Conservation (phyloP, 371 early-diverging fungal species). For the Sanchytrium tribonematis region DNA sequence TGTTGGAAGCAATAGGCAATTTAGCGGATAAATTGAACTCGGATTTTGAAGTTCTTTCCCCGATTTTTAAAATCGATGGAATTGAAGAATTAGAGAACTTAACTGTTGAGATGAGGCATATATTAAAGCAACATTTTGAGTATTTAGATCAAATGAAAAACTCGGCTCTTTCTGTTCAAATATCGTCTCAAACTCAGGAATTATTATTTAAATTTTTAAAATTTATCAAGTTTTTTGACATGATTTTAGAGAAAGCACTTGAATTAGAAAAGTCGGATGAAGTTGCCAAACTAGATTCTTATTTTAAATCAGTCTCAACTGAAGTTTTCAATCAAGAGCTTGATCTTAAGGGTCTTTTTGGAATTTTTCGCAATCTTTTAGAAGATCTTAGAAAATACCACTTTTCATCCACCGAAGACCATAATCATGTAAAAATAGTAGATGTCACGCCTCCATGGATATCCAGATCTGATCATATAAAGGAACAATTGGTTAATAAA, state of each 20-base stretch:
- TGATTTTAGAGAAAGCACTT: not conserved
- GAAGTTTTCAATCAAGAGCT: too few relatives aligned
- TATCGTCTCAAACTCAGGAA: not conserved
- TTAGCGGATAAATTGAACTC: not conserved
- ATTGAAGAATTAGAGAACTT: not conserved
- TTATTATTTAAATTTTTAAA: not conserved
- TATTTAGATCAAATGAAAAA: not conserved
- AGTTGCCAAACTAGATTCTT: not conserved
- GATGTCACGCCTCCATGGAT: not conserved
- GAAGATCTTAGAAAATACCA: not conserved
- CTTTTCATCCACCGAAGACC: not conserved
- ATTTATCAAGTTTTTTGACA: not conserved
- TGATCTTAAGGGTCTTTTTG: too few relatives aligned
- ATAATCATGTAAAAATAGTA: too few relatives aligned
- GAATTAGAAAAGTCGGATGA: not conserved
- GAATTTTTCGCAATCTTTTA: not conserved
- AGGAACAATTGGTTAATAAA: not conserved
- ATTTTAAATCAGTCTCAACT: too few relatives aligned
- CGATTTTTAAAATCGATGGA: not conserved
- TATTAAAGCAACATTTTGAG: not conserved
- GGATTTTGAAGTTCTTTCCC: not conserved
- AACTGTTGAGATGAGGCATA: not conserved
- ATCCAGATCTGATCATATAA: not conserved
- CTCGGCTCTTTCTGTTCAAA: too few relatives aligned
- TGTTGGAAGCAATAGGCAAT: not conserved